Evolutionary conservation across 495 filamentous ascomycete genomes (phyloP).

Genomic region (Friedmanniomyces simplex): DNA sequence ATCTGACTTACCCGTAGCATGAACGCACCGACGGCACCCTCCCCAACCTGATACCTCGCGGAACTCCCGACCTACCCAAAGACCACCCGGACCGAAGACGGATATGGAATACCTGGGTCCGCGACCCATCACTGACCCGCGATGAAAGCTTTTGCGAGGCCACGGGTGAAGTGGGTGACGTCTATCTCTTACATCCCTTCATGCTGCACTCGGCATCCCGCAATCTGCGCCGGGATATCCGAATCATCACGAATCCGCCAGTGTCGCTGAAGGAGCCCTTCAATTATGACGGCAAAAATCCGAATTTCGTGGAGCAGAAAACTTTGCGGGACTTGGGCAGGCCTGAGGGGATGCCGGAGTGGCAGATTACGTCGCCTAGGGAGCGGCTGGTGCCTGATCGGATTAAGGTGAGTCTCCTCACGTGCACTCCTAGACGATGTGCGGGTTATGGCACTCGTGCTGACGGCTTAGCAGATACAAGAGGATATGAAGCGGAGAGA

Average conservation of each 20-base stretch:
- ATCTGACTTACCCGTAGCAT: not conserved
- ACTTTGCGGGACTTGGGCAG: constrained; percentile 6
- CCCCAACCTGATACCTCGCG: constrained; percentile 2
- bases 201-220: constrained; percentile 12
- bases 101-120: not conserved
- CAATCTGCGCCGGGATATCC: constrained; percentile 7
- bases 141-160: constrained; percentile 11
- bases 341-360: constrained; percentile 8
- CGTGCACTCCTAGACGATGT: too few species aligned
- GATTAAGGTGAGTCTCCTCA: not conserved
- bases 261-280: constrained; percentile 16
- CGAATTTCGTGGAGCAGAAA: constrained; percentile 8
- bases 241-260: constrained; percentile 14
- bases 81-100: constrained; percentile 1
- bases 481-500: constrained; percentile 8
- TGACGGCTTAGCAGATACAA: not conserved
- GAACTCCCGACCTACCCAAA: constrained; percentile 4
- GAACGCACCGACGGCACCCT: constrained; percentile 5
- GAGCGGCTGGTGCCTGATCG: constrained; percentile 3
- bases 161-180: constrained; percentile 9
- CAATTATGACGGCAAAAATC: constrained; percentile 5
- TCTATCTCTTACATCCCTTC: constrained; percentile 12
- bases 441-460: not conserved
- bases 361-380: constrained; percentile 8
- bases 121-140: not conserved